Conservation (phyloP, 176 grass and related monocot genomes). For the Phyllostachys edulis region DNA sequence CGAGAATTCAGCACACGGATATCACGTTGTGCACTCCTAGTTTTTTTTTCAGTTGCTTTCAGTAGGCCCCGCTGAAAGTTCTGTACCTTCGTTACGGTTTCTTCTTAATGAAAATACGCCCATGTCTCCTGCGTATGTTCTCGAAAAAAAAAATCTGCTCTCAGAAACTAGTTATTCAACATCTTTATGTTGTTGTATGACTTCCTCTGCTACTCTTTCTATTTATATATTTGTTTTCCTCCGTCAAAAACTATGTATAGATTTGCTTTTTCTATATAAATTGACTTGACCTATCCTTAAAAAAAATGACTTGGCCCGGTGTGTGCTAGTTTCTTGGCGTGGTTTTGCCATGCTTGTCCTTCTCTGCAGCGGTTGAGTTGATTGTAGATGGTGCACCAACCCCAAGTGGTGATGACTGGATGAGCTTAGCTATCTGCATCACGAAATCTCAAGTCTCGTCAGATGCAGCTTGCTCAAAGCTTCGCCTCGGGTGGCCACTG, state of each 20-base stretch:
- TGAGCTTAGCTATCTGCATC: neutral
- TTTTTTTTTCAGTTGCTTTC: neutral
- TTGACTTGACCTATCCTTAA: neutral
- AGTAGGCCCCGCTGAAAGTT: no score
- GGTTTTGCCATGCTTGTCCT: neutral
- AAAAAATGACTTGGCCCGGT: neutral
- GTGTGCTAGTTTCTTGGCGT: neutral
- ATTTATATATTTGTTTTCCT: neutral
- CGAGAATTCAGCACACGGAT: neutral
- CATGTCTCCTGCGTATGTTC: no score
- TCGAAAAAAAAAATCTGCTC: neutral
- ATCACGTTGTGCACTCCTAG: neutral
- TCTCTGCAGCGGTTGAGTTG: neutral
- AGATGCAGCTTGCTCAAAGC: no score
- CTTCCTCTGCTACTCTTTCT: neutral
- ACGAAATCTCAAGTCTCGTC: neutral
- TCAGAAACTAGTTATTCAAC: neutral
- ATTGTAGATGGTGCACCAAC: neutral
- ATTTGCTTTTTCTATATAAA: neutral
- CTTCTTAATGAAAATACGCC: no score
- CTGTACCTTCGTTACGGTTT: no score
- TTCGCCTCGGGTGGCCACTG: neutral
- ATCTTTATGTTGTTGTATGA: neutral
- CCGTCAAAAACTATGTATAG: neutral
- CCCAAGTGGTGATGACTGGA: neutral